phyloP scores from a whole-genome alignment of 371 early-diverging fungal species.

The Actinomucor elegans region DNA sequence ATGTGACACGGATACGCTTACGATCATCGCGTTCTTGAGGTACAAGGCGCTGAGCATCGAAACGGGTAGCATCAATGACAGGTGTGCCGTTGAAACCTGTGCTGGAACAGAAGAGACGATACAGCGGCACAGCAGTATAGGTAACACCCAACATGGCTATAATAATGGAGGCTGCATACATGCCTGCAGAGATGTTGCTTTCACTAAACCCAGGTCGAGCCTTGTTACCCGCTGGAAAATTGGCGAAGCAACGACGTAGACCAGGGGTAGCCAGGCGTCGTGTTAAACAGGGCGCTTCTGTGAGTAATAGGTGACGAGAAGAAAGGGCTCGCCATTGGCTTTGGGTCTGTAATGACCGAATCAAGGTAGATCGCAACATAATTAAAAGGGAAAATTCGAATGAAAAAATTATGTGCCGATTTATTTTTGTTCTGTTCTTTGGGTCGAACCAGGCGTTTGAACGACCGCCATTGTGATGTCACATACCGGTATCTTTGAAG shows the following conservation, averaged over 20 bases:
- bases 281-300: too few relatives aligned
- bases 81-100: slow-evolving; percentile 94
- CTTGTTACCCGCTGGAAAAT: too few relatives aligned
- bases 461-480: too few relatives aligned
- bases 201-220: not conserved
- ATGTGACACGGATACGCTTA: slow-evolving; percentile 79
- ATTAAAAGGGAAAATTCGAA: too few relatives aligned
- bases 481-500: too few relatives aligned
- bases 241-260: not conserved
- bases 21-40: slow-evolving; percentile 48
- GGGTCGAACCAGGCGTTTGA: too few relatives aligned
- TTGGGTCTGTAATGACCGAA: too few relatives aligned
- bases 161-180: slow-evolving; percentile 83
- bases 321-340: too few relatives aligned
- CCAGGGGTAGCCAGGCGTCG: not conserved
- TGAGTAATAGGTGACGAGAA: too few relatives aligned
- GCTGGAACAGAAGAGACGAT: slow-evolving; percentile 90
- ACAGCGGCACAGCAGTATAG: slow-evolving; percentile 96
- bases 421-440: too few relatives aligned
- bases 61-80: slow-evolving; percentile 56
- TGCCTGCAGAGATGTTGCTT: slow-evolving; percentile 47
- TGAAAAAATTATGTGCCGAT: too few relatives aligned
- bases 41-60: slow-evolving; percentile 61
- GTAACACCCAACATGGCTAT: slow-evolving; percentile 85
- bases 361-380: too few relatives aligned